Conservation (phyloP, 2,329 filamentous ascomycete genomes). For the Penicillium polonicum region DNA sequence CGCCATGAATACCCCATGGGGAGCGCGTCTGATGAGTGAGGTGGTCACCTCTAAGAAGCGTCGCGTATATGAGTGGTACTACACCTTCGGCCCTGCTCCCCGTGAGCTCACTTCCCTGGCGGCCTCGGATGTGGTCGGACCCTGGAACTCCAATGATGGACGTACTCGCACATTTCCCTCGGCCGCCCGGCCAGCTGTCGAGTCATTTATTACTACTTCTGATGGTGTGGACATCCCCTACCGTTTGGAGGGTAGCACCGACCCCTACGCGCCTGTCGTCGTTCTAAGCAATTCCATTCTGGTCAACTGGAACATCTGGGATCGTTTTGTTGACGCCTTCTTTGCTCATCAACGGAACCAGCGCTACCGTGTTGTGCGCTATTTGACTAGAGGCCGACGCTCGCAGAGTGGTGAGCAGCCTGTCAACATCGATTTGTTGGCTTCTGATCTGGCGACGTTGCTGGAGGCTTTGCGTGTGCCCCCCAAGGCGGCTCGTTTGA, state of each 20-base stretch:
- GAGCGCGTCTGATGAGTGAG: slow-evolving; percentile 57
- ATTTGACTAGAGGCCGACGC: slow-evolving; percentile 70
- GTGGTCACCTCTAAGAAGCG: slow-evolving; percentile 58
- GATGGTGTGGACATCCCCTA: slow-evolving; percentile 72
- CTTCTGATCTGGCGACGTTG: slow-evolving; percentile 65
- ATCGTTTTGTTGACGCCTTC: slow-evolving; percentile 66
- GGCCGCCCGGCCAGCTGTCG: slow-evolving; percentile 54
- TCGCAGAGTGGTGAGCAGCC: slow-evolving; percentile 40
- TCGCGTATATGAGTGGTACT: slow-evolving; percentile 69
- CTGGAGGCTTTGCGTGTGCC: slow-evolving; percentile 68
- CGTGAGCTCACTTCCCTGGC: slow-evolving; percentile 62
- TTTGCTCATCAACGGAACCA: slow-evolving; percentile 54
- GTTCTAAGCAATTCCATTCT: slow-evolving; percentile 79
- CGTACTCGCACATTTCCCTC: slow-evolving; percentile 54
- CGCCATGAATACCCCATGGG: slow-evolving; percentile 62
- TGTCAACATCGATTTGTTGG: slow-evolving; percentile 63
- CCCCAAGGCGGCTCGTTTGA: slow-evolving; percentile 60
- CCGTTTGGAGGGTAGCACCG: slow-evolving; percentile 69
- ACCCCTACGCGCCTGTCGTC: slow-evolving; percentile 67
- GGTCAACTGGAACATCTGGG: slow-evolving; percentile 78
- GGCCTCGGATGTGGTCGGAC: slow-evolving; percentile 47
- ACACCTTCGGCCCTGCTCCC: slow-evolving; percentile 74
- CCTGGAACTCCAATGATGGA: slow-evolving; percentile 57
- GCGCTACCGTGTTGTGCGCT: slow-evolving; percentile 69
- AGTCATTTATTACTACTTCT: slow-evolving; percentile 65